A percentile compares a stretch with the other conserved stretches of the same genome.
These are phyloP conservation scores for Suhomyces atakaporum DNA, from an alignment of 1,139 yeast species.

Conservation along the genomic window DNA sequence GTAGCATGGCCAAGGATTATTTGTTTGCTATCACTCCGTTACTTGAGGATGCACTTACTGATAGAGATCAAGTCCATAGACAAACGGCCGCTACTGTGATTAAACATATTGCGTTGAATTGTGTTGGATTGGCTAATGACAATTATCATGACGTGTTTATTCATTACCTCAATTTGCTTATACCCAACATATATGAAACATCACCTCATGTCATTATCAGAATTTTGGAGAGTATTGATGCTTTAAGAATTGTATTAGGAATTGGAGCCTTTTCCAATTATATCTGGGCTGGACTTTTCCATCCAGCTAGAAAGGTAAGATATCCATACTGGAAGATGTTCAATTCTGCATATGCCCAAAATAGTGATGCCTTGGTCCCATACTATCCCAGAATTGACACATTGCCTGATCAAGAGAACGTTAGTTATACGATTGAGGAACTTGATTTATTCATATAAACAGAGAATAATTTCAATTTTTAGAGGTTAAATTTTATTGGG, in stretches of 20 bases:
- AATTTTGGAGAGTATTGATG: constrained; percentile 78
- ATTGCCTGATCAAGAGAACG: constrained; percentile 21
- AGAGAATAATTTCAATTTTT: no score
- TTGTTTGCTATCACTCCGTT: constrained; percentile 79
- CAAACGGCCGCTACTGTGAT: constrained; percentile 94
- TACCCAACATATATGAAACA: constrained; percentile 88
- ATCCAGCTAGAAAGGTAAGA: constrained; percentile 89
- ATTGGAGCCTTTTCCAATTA: constrained; percentile 75
- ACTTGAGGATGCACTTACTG: constrained; percentile 87
- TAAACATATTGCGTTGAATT: constrained; percentile 77
- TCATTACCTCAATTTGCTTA: constrained; percentile 70
- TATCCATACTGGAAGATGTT: constrained; percentile 82
- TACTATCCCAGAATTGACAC: constrained; percentile 66
- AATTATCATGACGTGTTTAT: constrained; percentile 63
- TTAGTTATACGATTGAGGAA: constrained; percentile 35
- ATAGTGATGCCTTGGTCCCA: constrained; percentile 78
- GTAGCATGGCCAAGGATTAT: constrained; percentile 72
- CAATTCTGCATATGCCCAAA: constrained; percentile 74
- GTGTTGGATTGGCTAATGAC: constrained; percentile 73
- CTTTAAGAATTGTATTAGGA: constrained; percentile 73
- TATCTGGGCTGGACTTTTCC: constrained; percentile 86
- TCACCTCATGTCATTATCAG: constrained; percentile 93
- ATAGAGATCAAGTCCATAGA: constrained; percentile 88
- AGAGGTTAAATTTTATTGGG: no score
- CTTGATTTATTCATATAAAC: constrained; percentile 30